Percentiles rank a stretch among this genome's conserved stretches.
These are phyloP conservation scores for Wakefieldia striispora DNA, from an alignment of 768 basidiomycete species.

Conservation along the genomic window DNA sequence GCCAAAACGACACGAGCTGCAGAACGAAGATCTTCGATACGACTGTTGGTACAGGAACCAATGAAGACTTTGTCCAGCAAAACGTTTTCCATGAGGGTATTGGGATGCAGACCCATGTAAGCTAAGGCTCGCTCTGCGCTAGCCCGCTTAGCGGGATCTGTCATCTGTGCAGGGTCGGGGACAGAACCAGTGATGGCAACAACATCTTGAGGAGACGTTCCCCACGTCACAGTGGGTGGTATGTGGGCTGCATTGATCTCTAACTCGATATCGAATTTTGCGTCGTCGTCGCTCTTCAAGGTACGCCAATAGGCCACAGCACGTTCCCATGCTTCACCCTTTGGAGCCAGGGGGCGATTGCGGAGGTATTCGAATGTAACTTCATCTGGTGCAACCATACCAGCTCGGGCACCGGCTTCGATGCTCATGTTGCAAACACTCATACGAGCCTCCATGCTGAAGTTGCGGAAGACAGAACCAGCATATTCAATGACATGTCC, in stretches of 20 bases:
- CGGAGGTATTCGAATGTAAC: slow-evolving; percentile 82
- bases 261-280: slow-evolving; percentile 81
- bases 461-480: slow-evolving; percentile 80
- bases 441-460: slow-evolving; percentile 91
- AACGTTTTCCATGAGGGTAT: slow-evolving; percentile 77
- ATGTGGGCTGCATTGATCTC: slow-evolving; percentile 82
- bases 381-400: slow-evolving; percentile 91
- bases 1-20: slow-evolving; percentile 77
- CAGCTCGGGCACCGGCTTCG: slow-evolving; percentile 89
- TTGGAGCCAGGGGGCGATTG: slow-evolving; percentile 77
- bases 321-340: slow-evolving; percentile 80
- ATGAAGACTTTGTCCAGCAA: slow-evolving; percentile 88
- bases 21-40: slow-evolving; percentile 89
- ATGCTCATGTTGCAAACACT: slow-evolving; percentile 95
- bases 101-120: slow-evolving; percentile 85
- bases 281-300: slow-evolving; percentile 75
- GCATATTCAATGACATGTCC: slow-evolving; percentile 91
- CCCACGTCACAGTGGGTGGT: slow-evolving; percentile 90
- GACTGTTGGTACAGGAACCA: slow-evolving; percentile 92
- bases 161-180: slow-evolving; percentile 68
- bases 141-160: slow-evolving; percentile 61
- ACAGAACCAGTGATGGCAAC: slow-evolving; percentile 79
- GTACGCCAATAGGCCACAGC: slow-evolving; percentile 87
- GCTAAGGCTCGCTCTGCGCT: slow-evolving; percentile 73
- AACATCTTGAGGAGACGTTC: slow-evolving; percentile 88